Conservation (phyloP, 139 green algal genomes). For the Coelastrella sp. region DNA sequence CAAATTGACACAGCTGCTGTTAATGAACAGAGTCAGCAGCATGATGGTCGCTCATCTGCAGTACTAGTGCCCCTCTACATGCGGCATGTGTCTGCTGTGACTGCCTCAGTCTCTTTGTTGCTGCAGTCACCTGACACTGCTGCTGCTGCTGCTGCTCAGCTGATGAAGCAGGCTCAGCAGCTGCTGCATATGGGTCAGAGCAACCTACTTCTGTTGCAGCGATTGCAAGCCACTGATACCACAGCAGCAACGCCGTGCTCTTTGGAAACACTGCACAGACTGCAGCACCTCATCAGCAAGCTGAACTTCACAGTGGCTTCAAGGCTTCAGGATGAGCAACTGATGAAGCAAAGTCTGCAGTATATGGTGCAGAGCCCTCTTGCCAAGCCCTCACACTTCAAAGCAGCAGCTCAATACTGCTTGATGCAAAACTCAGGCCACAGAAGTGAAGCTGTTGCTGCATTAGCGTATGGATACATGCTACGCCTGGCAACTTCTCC, state of each 20-base stretch:
- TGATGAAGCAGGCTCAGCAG: neutral
- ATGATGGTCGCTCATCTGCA: neutral
- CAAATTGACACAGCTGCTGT: neutral
- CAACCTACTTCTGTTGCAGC: neutral
- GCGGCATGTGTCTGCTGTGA: neutral
- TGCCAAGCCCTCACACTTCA: neutral
- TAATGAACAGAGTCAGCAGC: neutral
- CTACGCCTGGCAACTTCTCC: neutral
- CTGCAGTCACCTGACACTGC: no score
- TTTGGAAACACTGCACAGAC: neutral
- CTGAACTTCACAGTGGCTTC: neutral
- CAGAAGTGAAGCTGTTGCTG: neutral
- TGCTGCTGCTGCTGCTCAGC: neutral
- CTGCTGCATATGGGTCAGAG: neutral
- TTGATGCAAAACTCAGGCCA: neutral
- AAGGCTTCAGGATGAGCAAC: neutral
- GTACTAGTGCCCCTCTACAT: neutral
- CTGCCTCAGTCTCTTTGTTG: no score
- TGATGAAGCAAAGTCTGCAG: neutral
- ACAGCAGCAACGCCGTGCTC: neutral
- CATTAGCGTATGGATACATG: conserved; percentile 8
- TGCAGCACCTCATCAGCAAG: neutral
- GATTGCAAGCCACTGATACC: neutral
- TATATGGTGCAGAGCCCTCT: neutral
- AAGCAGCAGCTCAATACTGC: neutral